Base-by-base conservation (phyloP, 257 asterid genomes). In the Salvia splendens region DNA sequence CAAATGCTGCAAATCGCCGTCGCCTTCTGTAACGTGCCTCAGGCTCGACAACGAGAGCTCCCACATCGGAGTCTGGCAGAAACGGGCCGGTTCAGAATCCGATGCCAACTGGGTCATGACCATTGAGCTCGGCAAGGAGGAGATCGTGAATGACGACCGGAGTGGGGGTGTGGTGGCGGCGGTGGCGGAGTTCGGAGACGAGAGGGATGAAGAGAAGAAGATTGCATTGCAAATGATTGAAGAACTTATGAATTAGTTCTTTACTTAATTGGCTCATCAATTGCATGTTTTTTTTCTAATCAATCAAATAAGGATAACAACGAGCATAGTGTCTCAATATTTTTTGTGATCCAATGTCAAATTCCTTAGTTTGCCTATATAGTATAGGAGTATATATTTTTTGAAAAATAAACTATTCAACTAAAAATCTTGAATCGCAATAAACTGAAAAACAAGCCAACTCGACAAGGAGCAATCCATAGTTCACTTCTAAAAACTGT, bases 1-100 rank as follows among this genome's bases (percentile, higher is more conserved):
- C 8, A 56, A 56, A 30, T 55, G 73, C 57, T 12, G 72, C 55
- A 68, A 68, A 45, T 43, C 65, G 57, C 73, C 73, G 58, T 43
- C 65, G 65, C 65, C 73, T 5, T 68, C 73, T 9, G 73, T 68
- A 28, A 68, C 73, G 12, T 68, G 73, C 58, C 58, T 68, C 14
- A 43, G 65, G 47, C 64, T 68, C 38, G 73, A 68, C 38, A 68
- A n/a, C 2, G 73, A 68, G 73, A 68, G 73, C 46, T 68, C 73
- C 24, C 73, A 68, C 64, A 55, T 68, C 4, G 73, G 73, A 6
- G 73, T 68, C 30, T 68, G 73, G 73, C 73, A 68, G 57, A 68
- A 68, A 56, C 57, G 73, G 73, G 73, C 73, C 73, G 73, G 73
- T 58, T 68, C 65, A 57, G 65, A 45, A 16, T 68, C 73, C 28